Base-by-base conservation (phyloP, 352 stramenopile genomes). In the Globisporangium paddicum region DNA sequence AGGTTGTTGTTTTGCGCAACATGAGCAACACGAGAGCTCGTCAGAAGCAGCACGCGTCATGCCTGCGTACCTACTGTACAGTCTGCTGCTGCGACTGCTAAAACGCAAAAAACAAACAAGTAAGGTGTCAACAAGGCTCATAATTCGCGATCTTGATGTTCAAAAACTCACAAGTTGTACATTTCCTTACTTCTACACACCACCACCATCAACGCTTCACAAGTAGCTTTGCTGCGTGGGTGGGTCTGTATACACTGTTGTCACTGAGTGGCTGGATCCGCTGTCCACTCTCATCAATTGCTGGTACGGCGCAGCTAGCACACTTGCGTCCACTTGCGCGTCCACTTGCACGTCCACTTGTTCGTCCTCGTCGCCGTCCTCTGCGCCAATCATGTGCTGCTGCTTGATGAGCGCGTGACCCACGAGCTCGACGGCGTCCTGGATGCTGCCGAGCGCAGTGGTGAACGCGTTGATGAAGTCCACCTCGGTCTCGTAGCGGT, bases 401-500 rank as follows among this genome's bases (percentile, higher is more conserved):
- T 82, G 59, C 23, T 61, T 63, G 49, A 91, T 83, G 13, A 87
- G 63, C 21, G 77, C 75, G 46, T 77, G 71, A 40, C 78, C 66
- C 42, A 92, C 67, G 55, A 89, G 67, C 23, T 61, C 48, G 37
- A 76, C 47, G 0, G 72, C 67, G 47, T 89, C 76, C 14, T 80
- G 50, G n/a, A 89, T 53, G 58, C 56, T 83, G 10, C 75, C 75
- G 23, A 89, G 45, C 5, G 69, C 63, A 2, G 47, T 30, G 11
- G 73, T 60, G 30, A 87, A 76, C 6, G 73, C 76, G 16, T 68
- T 62, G n/a, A 76, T 63, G 21, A 88, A 87, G 64, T 87, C 69
- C 38, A 83, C 80, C 37, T 80, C 71, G 23, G 75, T 75, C 49
- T 88, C 74, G 61, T 86, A 87, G 0, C 74, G 67, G 47, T 76